Conservation (phyloP, 805 yeast genomes). For the Helenozyma rhizophorensis region DNA sequence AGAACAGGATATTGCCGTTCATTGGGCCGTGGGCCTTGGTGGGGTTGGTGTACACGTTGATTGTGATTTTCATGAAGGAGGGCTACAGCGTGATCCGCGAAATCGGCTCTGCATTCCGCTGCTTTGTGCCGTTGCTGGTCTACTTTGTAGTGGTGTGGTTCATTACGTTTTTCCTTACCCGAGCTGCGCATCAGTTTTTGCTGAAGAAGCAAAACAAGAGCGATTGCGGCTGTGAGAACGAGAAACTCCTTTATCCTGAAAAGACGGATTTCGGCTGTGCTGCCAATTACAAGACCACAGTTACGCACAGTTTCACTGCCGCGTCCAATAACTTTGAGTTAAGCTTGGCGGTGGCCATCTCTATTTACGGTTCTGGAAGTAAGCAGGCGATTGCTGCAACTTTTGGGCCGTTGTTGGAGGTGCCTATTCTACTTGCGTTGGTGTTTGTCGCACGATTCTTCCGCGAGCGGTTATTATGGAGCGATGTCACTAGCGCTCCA, state of each 20-base stretch:
- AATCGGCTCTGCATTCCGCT: conserved; percentile 46
- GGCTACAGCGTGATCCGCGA: conserved; percentile 46
- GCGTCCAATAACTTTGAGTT: conserved; percentile 57
- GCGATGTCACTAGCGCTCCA: too few species aligned
- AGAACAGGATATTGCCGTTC: conserved; percentile 32
- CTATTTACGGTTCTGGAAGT: conserved; percentile 49
- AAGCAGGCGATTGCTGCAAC: conserved; percentile 56
- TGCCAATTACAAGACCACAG: conserved; percentile 37
- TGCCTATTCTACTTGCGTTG: conserved; percentile 44
- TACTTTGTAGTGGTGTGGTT: conserved; percentile 49
- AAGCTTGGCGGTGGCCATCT: conserved; percentile 50
- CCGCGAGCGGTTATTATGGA: conserved; percentile 23
- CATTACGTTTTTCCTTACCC: conserved; percentile 31
- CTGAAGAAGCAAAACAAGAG: conserved; percentile 1
- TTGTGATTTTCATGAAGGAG: conserved; percentile 47
- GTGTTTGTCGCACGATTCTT: conserved; percentile 35
- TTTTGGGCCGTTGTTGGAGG: conserved; percentile 57
- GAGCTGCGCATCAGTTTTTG: conserved; percentile 6
- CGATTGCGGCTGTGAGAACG: conserved; percentile 39
- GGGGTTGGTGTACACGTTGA: conserved; percentile 48
- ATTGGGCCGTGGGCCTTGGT: conserved; percentile 48
- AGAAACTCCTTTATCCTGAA: conserved; percentile 2
- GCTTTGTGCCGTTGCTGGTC: conserved; percentile 45
- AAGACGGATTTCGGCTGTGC: conserved; percentile 28
- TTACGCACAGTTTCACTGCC: conserved; percentile 54